Evolutionary conservation across 1,139 yeast genomes (phyloP), one percentile per base, ranked within the genome.

Genomic region (Candida pseudocylindracea): DNA sequence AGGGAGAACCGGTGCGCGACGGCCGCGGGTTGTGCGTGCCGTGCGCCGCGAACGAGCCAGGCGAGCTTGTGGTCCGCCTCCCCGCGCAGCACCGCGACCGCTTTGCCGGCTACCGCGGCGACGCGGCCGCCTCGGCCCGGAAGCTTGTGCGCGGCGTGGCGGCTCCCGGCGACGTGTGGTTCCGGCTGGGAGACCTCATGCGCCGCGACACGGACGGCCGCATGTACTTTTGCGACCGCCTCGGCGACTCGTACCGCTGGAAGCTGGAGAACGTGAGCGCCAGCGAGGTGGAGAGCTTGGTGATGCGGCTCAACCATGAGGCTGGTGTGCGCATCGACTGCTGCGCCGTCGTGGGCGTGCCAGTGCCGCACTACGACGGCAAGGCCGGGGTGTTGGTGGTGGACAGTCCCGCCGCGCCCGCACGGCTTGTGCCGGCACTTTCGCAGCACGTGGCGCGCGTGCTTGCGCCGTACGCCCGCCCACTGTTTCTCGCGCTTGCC

Each of bases 201-300:
- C 68, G 59, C 42, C 56, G 61, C 48, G 94, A 83, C 48, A 57
- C 57, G 27, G 66, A 74, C 41, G 78, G 83, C 1, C 56, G 75
- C 42, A 59, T 78, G 45, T 81, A 76, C 52, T 88, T 88, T 51
- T 83, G 81, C 32, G 98, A 85, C 54, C 60, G 98, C 45, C 57
- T 85, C 47, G 98, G 98, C 29, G 98, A 88, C 48, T 85, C 96
- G 0, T 88, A 78, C 59, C 66, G 98, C 42, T 88, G 96, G 96
- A 85, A 83, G 54, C 78, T 93, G 2, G 37, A 40, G 32, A 40
- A 40, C 24, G 43, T 40, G 6, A 37, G 40, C 2, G 43, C 43
- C 8, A 35, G 41, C n/a, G 43, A 40, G 31, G 43, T 40, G 12
- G 43, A 40, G 30, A 37, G 38, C 29, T 41, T 39, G 33, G 35